Conservation (phyloP, 345 rosid genomes). For the Microthlaspi erraticum region DNA sequence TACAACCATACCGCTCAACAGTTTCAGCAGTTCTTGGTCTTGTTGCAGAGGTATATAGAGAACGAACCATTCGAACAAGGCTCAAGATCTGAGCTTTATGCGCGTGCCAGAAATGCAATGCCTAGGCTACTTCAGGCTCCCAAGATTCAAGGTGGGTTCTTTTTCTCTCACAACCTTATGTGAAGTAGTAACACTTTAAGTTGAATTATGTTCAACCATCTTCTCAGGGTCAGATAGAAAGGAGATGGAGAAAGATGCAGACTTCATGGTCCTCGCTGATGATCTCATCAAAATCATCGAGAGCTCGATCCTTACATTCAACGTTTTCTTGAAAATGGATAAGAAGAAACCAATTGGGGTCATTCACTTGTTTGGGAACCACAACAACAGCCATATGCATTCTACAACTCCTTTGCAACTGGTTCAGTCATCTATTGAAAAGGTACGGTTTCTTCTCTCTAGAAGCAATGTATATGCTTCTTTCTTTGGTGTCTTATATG, state of each 20-base stretch:
- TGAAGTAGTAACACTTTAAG: constrained; percentile 22
- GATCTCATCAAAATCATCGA: constrained; percentile 75
- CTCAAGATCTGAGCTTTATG: constrained; percentile 68
- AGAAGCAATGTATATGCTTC: constrained; percentile 9
- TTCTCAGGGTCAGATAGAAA: constrained; percentile 63
- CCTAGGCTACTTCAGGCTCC: constrained; percentile 93
- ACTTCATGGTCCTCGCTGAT: constrained; percentile 56
- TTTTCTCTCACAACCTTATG: constrained; percentile 18
- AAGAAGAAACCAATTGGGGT: constrained; percentile 62
- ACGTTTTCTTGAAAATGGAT: constrained; percentile 78
- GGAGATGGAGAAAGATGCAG: constrained; percentile 63
- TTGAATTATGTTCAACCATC: constrained; percentile 24
- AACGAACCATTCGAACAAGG: constrained; percentile 92
- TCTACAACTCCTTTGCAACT: constrained; percentile 72
- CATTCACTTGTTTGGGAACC: constrained; percentile 70
- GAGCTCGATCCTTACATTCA: constrained; percentile 67
- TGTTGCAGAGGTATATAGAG: constrained; percentile 89
- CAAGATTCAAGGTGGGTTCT: constrained; percentile 62
- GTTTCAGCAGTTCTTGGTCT: constrained; percentile 88
- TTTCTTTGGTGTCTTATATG: constrained; percentile 27
- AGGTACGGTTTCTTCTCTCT: constrained; percentile 47
- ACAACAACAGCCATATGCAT: constrained; percentile 48
- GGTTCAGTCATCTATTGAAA: constrained; percentile 72
- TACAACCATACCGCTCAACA: constrained; percentile 86
- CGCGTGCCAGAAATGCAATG: constrained; percentile 72